Base-by-base conservation (phyloP, 1,284 basidiomycete genomes). In the Puccinia horiana region DNA sequence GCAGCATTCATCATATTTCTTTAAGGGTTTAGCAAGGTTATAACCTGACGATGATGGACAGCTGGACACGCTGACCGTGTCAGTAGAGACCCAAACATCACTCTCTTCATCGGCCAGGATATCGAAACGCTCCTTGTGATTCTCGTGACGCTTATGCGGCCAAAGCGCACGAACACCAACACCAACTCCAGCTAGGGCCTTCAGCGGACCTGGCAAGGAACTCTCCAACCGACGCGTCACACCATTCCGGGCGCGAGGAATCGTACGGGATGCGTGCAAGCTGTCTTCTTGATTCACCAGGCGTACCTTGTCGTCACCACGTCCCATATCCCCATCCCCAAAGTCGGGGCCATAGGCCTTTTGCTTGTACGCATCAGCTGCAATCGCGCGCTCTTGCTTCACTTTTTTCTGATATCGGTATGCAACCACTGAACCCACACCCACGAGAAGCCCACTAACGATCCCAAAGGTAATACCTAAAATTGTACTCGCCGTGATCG, bases 21-120 rank as follows among this genome's bases (percentile, higher is more conserved):
- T 73, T 56, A 52, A 42, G 1, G 63, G 37, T n/a, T 23, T 35
- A 29, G n/a, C 18, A 16, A 26, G 49, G 29, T 58, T 56, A 29
- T 40, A 69, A 29, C 42, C 20, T 11, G 44, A 63, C 8, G 42
- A 67, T 8, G 58, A 37, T 47, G 29, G 58, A 40, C 40, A n/a
- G 49, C 35, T 37, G 26, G 37, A 40, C 37, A 75, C 2, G 52
- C 49, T 75, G 26, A 29, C 72, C 18, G 44, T 35, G 37, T 67
- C 65, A 35, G 65, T 56, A n/a, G 49, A 58, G 32, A 52, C 54
- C 78, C 78, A 81, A 9, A 81, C 67, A 9, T 81, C 78, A 37
- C 78, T 81, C 35, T 73, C 78, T 65, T 81, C 78, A 63, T 81
- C 78, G 11, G 78, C 78, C 35, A 81, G 56, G 40, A 81, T 81